Percentiles rank a stretch among this genome's conserved stretches.
phyloP scores from a whole-genome alignment of 2,329 filamentous ascomycete genomes.

The Ustilaginoidea virens region DNA sequence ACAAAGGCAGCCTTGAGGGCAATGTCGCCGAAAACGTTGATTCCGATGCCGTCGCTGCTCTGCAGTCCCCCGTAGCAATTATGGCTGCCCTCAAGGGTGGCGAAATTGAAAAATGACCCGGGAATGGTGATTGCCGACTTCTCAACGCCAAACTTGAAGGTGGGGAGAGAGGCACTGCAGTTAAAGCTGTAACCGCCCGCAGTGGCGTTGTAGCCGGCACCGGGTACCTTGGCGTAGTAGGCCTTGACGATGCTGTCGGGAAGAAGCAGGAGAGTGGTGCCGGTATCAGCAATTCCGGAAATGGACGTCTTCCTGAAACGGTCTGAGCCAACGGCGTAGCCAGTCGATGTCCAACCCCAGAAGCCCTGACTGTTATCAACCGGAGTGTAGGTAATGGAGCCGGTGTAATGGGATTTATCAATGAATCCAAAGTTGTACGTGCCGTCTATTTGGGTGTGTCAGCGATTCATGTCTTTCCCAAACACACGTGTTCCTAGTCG shows the following conservation, averaged over 20 bases:
- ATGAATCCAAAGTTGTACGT: slow-evolving; percentile 63
- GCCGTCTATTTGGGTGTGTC: slow-evolving; percentile 25
- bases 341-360: slow-evolving; percentile 29
- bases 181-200: slow-evolving; percentile 28
- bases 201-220: slow-evolving; percentile 16
- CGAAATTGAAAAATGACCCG: slow-evolving; percentile 37
- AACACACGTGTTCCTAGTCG: background rate
- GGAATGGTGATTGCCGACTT: slow-evolving; percentile 38
- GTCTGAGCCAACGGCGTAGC: slow-evolving; percentile 9
- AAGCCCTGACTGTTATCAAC: slow-evolving; percentile 48
- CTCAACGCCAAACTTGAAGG: slow-evolving; percentile 39
- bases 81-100: slow-evolving; percentile 26
- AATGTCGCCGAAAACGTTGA: slow-evolving; percentile 46
- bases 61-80: slow-evolving; percentile 53
- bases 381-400: slow-evolving; percentile 43
- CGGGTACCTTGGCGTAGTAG: slow-evolving; percentile 30
- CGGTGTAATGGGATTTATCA: slow-evolving; percentile 46
- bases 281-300: slow-evolving; percentile 37
- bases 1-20: slow-evolving; percentile 45
- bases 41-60: slow-evolving; percentile 25
- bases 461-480: background rate
- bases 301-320: slow-evolving; percentile 20
- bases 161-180: slow-evolving; percentile 27
- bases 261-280: slow-evolving; percentile 47
- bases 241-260: slow-evolving; percentile 31